These are phyloP conservation scores for Laburnicola sp. DNA, from an alignment of 2,329 filamentous ascomycete genomes.

Conservation along the genomic window DNA sequence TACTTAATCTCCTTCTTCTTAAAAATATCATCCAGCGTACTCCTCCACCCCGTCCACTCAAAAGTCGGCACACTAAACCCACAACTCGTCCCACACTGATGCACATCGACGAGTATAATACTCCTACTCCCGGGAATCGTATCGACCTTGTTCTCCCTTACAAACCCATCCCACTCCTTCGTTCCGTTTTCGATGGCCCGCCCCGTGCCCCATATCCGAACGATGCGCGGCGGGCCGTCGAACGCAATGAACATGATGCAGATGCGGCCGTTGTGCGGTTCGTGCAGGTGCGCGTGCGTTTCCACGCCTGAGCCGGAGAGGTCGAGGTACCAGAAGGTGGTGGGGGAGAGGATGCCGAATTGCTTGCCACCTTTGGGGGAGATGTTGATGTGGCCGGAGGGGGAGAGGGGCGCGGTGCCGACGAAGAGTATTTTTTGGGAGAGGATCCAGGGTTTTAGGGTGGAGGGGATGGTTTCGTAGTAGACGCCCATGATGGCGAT, in stretches of 20 bases:
- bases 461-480: slow-evolving; percentile 49
- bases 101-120: slow-evolving; percentile 49
- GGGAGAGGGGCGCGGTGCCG: slow-evolving; percentile 47
- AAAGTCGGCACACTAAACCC: slow-evolving; percentile 51
- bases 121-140: slow-evolving; percentile 44
- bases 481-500: slow-evolving; percentile 46
- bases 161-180: slow-evolving; percentile 40
- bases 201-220: slow-evolving; percentile 49
- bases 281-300: slow-evolving; percentile 49
- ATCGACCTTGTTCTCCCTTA: slow-evolving; percentile 38
- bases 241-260: slow-evolving; percentile 51
- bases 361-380: slow-evolving; percentile 50
- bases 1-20: slow-evolving; percentile 45
- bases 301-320: slow-evolving; percentile 50
- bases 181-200: slow-evolving; percentile 45
- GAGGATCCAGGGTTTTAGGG: slow-evolving; percentile 48
- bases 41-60: slow-evolving; percentile 48
- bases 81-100: slow-evolving; percentile 50
- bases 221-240: slow-evolving; percentile 47
- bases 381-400: slow-evolving; percentile 50
- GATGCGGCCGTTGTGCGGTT: slow-evolving; percentile 48
- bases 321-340: slow-evolving; percentile 52
- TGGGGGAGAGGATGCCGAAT: slow-evolving; percentile 47
- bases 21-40: slow-evolving; percentile 48
- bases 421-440: slow-evolving; percentile 52